Conservation (phyloP, 208 protist species). For the Crithidia fasciculata region DNA sequence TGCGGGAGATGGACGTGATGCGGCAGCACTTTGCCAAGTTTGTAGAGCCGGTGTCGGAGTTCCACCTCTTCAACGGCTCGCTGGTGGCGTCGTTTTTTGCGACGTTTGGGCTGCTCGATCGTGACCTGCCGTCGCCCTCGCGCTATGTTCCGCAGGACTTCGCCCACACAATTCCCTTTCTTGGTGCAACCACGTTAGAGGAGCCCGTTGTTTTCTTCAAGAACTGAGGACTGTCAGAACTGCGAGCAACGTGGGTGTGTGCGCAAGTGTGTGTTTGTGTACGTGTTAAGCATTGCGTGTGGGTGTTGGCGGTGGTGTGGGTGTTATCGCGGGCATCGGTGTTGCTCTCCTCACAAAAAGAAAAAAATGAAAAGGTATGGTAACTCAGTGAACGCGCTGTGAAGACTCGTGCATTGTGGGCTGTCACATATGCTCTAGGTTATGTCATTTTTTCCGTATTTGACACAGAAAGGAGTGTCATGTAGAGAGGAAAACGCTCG, state of each 20-base stretch:
- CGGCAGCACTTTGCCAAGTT: constrained; percentile 59
- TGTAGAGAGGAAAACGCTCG: too few species aligned
- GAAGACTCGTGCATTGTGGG: too few species aligned
- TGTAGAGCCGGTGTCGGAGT: constrained; percentile 37
- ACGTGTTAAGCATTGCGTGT: background rate
- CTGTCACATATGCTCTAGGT: too few species aligned
- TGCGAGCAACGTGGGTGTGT: background rate
- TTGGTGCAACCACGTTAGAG: constrained; percentile 59
- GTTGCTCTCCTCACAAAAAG: constrained; percentile 13
- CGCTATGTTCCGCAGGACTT: constrained; percentile 91
- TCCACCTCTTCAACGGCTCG: constrained; percentile 85
- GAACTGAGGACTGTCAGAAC: constrained; percentile 38
- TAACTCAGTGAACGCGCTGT: too few species aligned
- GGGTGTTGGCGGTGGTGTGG: background rate
- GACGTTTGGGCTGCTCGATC: constrained; percentile 75
- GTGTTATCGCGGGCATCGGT: background rate
- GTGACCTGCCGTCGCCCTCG: constrained; percentile 65
- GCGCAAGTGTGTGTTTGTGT: background rate
- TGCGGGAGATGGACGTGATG: constrained; percentile 82
- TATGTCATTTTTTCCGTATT: too few species aligned
- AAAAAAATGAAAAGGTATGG: background rate
- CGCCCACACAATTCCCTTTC: constrained; percentile 80
- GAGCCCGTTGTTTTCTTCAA: constrained; percentile 88
- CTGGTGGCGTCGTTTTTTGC: constrained; percentile 83
- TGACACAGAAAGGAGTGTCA: too few species aligned